A percentile compares a stretch with the other conserved stretches of the same genome.
These are phyloP conservation scores for Penicillium lagena DNA, from an alignment of 495 filamentous ascomycete species.

Conservation along the genomic window DNA sequence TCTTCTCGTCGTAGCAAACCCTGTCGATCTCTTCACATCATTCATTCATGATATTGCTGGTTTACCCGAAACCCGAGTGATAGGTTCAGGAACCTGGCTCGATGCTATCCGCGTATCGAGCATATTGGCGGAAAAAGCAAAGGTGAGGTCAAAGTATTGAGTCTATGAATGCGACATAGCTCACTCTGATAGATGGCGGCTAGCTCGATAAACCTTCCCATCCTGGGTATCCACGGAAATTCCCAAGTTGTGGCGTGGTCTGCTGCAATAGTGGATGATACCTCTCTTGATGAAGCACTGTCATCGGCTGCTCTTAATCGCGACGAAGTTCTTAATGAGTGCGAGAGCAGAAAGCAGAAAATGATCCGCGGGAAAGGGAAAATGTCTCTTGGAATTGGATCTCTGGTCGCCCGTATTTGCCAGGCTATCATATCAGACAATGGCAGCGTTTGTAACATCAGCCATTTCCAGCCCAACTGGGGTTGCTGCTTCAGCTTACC, in stretches of 20 bases:
- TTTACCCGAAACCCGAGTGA: background rate
- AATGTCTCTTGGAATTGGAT: too few species aligned
- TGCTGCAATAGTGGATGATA: conserved; percentile 16
- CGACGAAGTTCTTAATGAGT: too few species aligned
- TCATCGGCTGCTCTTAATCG: background rate
- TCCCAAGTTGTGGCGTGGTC: conserved; percentile 39
- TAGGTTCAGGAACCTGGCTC: too few species aligned
- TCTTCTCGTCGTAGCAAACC: conserved; percentile 39
- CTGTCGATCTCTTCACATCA: conserved; percentile 41
- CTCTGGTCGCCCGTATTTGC: conserved; percentile 4
- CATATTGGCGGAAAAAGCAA: too few species aligned
- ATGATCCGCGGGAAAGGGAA: too few species aligned
- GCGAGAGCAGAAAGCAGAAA: too few species aligned
- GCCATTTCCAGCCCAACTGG: conserved; percentile 8
- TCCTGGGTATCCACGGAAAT: conserved; percentile 39
- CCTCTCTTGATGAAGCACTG: conserved; percentile 3
- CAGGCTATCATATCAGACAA: conserved; percentile 6
- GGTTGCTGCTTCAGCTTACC: conserved; percentile 13
- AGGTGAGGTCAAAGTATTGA: too few species aligned
- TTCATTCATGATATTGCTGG: conserved; percentile 27
- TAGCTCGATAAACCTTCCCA: conserved; percentile 30
- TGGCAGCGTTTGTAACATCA: conserved; percentile 4
- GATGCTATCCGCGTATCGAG: too few species aligned
- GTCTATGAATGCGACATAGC: too few species aligned
- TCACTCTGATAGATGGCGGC: conserved; percentile 2